Evolutionary conservation across 768 basidiomycete species (phyloP), one percentile per base, ranked within the genome.

Genomic region (Podaxis sp.): DNA sequence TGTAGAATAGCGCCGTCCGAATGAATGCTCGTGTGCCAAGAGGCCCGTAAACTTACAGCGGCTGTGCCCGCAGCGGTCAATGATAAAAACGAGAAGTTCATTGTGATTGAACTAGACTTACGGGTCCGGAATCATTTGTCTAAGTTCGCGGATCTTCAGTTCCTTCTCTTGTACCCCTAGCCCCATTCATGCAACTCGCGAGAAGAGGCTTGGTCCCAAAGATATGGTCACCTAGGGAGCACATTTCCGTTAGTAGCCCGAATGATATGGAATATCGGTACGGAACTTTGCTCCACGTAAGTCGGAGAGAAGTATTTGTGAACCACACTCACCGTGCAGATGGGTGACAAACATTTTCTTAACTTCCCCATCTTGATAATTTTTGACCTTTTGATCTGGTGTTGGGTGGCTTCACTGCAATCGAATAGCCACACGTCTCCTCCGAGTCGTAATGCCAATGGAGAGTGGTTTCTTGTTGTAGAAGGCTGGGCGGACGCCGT

Each of bases 301-400:
- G 46, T 19, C 46, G 57, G 46, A 58, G 57, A 26, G 28, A 7
- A 17, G 40, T 22, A n/a, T 24, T 11, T 44, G 40, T 36, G 22
- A 19, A 22, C 51, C 8, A 40, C 38, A 68, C 77, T 38, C 61
- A 92, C 93, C 93, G 75, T 95, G 94, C 0, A 90, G 90, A 75
- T 96, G 94, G 0, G 94, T 95, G 64, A 95, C 86, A 72, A 95
- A 94, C 28, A 96, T 84, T 73, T 93, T 93, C 63, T 84, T 81
- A 53, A 95, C 69, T 74, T 87, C 33, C 91, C 88, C 87, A 92
- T 89, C 73, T 86, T 90, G n/a, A 95, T 80, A 1, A 60, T 67
- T 7, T 51, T 36, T 64, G 88, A 90, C 71, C 82, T 85, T 73
- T 92, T 90, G 3, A 93, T 67, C 67, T 87, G 91, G 68, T 89